These are phyloP conservation scores for Kodamaea alishanica DNA, from an alignment of 1,139 yeast genomes.

Conservation along the genomic window DNA sequence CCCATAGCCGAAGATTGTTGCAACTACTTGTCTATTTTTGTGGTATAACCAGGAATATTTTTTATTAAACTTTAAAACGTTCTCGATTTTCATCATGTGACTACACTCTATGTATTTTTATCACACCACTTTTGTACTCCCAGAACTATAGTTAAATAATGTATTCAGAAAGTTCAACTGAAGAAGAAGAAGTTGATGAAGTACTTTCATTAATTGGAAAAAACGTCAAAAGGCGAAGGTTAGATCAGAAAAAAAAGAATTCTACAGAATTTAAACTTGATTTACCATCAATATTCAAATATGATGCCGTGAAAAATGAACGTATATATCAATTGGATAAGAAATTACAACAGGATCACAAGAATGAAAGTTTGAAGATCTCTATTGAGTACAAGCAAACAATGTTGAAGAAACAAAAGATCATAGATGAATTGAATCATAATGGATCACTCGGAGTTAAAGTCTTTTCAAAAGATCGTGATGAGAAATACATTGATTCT, in stretches of 20 bases:
- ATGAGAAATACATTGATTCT: conserved; percentile 10
- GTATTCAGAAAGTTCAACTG: no score
- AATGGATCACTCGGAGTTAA: conserved; percentile 22
- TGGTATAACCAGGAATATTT: no score
- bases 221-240: neutral
- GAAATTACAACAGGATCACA: conserved; percentile 17
- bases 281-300: conserved; percentile 26
- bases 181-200: no score
- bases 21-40: no score
- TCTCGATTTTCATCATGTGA: no score
- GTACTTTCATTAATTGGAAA: no score
- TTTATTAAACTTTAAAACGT: no score
- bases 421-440: conserved; percentile 26
- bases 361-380: conserved; percentile 14
- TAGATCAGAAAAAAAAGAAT: neutral
- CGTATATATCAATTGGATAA: conserved; percentile 16
- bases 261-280: conserved; percentile 19
- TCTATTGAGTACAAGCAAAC: conserved; percentile 13
- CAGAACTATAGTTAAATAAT: no score
- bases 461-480: conserved; percentile 10
- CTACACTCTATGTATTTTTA: no score
- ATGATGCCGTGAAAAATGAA: conserved; percentile 25
- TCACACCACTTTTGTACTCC: no score
- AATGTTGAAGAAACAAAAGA: conserved; percentile 9
- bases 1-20: no score